phyloP scores from a whole-genome alignment of 108 stramenopile species.

The Skeletonema costatum region DNA sequence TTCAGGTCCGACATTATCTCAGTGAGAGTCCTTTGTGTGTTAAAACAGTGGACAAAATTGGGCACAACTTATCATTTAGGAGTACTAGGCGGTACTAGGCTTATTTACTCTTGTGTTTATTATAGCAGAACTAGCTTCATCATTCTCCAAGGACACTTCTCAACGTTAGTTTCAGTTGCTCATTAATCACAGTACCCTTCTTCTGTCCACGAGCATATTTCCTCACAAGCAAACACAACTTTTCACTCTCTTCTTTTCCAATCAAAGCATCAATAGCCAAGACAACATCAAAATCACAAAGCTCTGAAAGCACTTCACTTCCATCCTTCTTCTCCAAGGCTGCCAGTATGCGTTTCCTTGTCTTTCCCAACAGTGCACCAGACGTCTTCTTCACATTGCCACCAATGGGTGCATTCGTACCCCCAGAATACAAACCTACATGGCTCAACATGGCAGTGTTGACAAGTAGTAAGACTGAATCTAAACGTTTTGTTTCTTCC shows the following conservation, averaged over 20 bases:
- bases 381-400: constrained; percentile 60
- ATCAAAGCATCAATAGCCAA: constrained; percentile 64
- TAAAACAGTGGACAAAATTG: no score
- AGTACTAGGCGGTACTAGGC: no score
- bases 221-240: constrained; percentile 60
- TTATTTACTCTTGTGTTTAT: no score
- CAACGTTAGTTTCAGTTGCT: constrained; percentile 50
- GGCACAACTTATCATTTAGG: no score
- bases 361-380: constrained; percentile 73
- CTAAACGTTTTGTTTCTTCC: constrained; percentile 72
- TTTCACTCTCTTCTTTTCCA: constrained; percentile 53
- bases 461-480: constrained; percentile 83
- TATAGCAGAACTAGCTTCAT: no score
- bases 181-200: constrained; percentile 55
- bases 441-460: constrained; percentile 83
- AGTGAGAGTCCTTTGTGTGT: no score
- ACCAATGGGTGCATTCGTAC: constrained; percentile 9
- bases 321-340: constrained; percentile 44
- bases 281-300: constrained; percentile 76
- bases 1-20: no score
- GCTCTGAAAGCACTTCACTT: constrained; percentile 40
- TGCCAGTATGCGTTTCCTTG: constrained; percentile 66
- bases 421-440: constrained; percentile 60
- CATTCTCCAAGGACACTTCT: constrained; percentile 40
- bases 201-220: constrained; percentile 82